These are phyloP conservation scores for Chalciporus sp. DNA, from an alignment of 1,284 basidiomycete genomes.

Conservation along the genomic window DNA sequence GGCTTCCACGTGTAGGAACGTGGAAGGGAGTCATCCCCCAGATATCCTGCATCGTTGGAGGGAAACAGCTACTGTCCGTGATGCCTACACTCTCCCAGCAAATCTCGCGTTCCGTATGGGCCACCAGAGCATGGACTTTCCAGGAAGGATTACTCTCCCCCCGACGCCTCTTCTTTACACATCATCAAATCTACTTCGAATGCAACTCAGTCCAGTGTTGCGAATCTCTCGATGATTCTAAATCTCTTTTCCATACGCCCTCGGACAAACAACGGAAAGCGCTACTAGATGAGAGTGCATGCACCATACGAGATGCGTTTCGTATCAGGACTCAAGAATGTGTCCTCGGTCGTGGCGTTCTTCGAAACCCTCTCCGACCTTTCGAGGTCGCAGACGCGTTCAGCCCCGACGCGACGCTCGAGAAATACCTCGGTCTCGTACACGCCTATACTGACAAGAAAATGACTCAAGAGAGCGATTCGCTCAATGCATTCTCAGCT, in stretches of 20 bases:
- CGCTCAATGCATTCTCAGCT: not conserved
- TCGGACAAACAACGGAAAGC: constrained; percentile 3
- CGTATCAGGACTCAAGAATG: not conserved
- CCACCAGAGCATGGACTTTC: constrained; percentile 17
- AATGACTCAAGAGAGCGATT: constrained; percentile 1
- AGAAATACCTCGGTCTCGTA: constrained; percentile 1
- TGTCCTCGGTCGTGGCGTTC: constrained; percentile 9
- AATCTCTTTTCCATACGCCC: constrained; percentile 12
- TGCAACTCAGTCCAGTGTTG: constrained; percentile 17
- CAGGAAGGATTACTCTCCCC: constrained; percentile 22
- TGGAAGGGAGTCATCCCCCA: constrained; percentile 9
- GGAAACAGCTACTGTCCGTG: constrained; percentile 6
- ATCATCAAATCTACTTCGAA: constrained; percentile 25
- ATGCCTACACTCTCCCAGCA: constrained; percentile 15
- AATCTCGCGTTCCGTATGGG: constrained; percentile 12
- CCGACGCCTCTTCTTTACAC: constrained; percentile 22
- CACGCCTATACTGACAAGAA: not conserved
- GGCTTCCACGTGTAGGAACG: constrained; percentile 17
- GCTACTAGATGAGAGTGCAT: not conserved
- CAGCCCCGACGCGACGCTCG: not conserved
- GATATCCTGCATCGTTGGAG: constrained; percentile 1
- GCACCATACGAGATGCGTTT: not conserved
- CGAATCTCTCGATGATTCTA: constrained; percentile 15
- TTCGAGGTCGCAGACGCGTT: not conserved
- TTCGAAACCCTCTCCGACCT: constrained; percentile 13